Evolutionary conservation across 768 basidiomycete species (phyloP), one percentile per base, ranked within the genome.

Genomic region (Coprinopsis sp.): DNA sequence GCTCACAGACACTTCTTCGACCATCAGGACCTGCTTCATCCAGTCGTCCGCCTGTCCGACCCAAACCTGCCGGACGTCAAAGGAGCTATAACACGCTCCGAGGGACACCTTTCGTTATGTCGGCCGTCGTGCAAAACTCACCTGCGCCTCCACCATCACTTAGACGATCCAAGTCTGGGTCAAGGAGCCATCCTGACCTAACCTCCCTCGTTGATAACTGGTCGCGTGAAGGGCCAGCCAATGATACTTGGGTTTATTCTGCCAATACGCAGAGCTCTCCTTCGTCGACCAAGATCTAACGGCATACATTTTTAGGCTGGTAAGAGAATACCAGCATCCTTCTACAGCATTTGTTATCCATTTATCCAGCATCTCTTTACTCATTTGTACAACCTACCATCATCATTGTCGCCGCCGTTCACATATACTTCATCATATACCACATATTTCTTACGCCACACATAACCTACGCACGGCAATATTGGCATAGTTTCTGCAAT

Each of bases 141-240:
- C 61, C 65, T 24, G 69, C 71, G 1, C 69, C 76, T 2, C 68
- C 74, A 4, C 78, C 80, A 1, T 70, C 73, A 7, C 66, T 81
- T 14, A 70, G 76, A 40, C 68, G 72, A n/a, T 61, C 64, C 27
- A 33, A n/a, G n/a, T n/a, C 25, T 4, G 44, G 38, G 41, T 16
- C 30, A 4, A 28, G 71, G 30, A 44, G 51, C 27, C 47, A 52
- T 45, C 51, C 47, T 24, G 42, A 52, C 37, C 33, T 51, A 61
- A 70, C 39, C 52, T 54, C 21, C 37, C 50, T 48, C 43, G 43
- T 49, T 3, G 28, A 44, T 34, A 70, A 78, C 42, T 87, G 79
- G 79, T 63, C 75, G 1, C 59, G 63, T 7, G 59, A 68, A 6
- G 81, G 84, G 4, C 80, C 83, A 7, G 82, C 81, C 29, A 81